Percentiles rank a stretch among this genome's conserved stretches.
These are phyloP conservation scores for Pseudopithomyces chartarum DNA, from an alignment of 2,329 filamentous ascomycete genomes.

Conservation along the genomic window DNA sequence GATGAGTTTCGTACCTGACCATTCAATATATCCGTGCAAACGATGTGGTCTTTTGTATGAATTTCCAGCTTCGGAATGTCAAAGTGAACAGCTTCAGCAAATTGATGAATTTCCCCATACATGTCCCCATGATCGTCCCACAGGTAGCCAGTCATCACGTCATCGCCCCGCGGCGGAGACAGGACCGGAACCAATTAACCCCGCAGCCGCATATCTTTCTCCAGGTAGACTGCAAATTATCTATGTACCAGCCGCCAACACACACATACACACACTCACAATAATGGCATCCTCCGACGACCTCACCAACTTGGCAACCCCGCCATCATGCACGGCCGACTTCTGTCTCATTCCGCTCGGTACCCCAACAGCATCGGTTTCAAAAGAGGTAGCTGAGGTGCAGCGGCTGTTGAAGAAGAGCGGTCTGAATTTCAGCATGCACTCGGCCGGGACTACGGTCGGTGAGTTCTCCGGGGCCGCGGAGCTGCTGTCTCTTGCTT, in stretches of 20 bases:
- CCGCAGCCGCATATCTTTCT: background rate
- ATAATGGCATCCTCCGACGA: conserved; percentile 28
- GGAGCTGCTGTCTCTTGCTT: background rate
- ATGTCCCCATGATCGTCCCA: no score
- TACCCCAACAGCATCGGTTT: conserved; percentile 56
- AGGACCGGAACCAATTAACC: background rate
- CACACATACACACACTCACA: background rate
- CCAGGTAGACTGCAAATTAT: no score
- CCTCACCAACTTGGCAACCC: conserved; percentile 56
- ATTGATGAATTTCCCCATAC: no score
- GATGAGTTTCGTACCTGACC: no score
- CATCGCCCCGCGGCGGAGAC: background rate
- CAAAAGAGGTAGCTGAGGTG: conserved; percentile 79
- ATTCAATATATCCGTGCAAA: no score
- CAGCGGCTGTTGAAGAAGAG: conserved; percentile 82
- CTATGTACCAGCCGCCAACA: no score
- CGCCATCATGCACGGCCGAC: conserved; percentile 79
- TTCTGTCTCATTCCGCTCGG: conserved; percentile 88
- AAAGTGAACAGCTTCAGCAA: no score
- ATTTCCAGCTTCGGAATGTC: no score
- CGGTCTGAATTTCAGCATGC: conserved; percentile 84
- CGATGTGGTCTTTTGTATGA: no score
- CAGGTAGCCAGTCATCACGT: background rate
- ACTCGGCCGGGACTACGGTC: conserved; percentile 90
- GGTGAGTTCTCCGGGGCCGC: conserved; percentile 57